Base-by-base conservation (phyloP, 1,284 basidiomycete species). In the Boletus albobrunnescens region DNA sequence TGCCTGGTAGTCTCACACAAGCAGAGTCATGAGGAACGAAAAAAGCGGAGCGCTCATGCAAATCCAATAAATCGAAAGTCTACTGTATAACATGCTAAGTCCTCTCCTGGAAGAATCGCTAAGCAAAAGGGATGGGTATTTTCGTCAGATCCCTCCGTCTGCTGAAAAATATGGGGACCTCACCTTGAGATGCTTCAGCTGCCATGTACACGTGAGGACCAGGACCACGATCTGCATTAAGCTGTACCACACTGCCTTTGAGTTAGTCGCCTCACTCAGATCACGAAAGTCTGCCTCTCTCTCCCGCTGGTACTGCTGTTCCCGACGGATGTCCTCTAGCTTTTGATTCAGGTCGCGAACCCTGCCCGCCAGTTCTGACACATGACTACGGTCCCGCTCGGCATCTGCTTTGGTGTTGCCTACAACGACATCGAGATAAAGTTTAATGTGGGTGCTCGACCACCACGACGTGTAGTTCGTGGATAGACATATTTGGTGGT, bases 231-330 rank as follows among this genome's bases (percentile, higher is more conserved):
- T 90, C 74, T 99, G 95, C 32, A 82, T 73, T 10, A 96, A 50
- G 61, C 85, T 91, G 72, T 95, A 99, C 90, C 91, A 98, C 44
- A 98, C 84, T 1, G 95, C 94, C 52, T 86, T 75, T 23, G 84
- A 70, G 69, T 99, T 99, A 27, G 91, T 94, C 24, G 71, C 64
- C 70, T 99, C 96, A 58, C 88, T 92, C 51, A 97, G 69, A 67
- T 95, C 75, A 35, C 96, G 77, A 67, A 91, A 99, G 55, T 87
- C 84, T n/a, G 87, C 78, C 70, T 99, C 96, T 49, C 92, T 76
- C 67, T 99, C 95, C 36, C 96, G 79, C 74, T 99, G 94, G 65
- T 96, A 99, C 67, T 96, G 92, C 72, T 99, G 96, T 70, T 99
- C 96, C 36, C 92, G 78, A 46, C 92, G 77, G 55, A 99, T 88